phyloP scores from a whole-genome alignment of 768 basidiomycete genomes.

The Multifurca ochricompacta region DNA sequence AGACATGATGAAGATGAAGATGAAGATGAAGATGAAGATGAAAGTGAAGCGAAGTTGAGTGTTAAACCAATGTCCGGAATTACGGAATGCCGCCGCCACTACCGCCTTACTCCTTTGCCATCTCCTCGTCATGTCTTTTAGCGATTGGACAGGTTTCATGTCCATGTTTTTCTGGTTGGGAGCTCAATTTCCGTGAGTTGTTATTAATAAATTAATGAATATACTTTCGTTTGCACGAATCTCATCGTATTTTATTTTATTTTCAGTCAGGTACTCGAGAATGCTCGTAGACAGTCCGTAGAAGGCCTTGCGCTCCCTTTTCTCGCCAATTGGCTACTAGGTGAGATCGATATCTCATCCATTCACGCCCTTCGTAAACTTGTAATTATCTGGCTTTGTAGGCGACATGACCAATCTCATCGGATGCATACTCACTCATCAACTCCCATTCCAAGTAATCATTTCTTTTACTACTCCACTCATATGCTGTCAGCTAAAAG shows the following conservation, averaged over 20 bases:
- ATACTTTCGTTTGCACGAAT: constrained; percentile 1
- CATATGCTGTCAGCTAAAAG: constrained; percentile 14
- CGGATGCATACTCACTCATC: constrained; percentile 85
- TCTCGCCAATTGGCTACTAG: constrained; percentile 86
- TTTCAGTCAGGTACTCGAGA: constrained; percentile 76
- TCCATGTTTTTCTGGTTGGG: constrained; percentile 79
- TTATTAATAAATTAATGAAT: not conserved
- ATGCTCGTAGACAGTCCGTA: constrained; percentile 64
- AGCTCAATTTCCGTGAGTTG: constrained; percentile 80
- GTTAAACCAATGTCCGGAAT: no score
- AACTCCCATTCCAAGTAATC: constrained; percentile 89
- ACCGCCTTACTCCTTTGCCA: constrained; percentile 3
- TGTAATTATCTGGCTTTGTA: constrained; percentile 24
- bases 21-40: not conserved
- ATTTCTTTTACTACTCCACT: constrained; percentile 2
- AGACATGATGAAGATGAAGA: constrained; percentile 1
- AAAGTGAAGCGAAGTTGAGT: no score
- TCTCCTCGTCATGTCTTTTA: constrained; percentile 31
- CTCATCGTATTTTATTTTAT: not conserved
- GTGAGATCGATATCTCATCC: constrained; percentile 34
- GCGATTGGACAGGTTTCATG: constrained; percentile 59
- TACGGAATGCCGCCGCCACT: not conserved
- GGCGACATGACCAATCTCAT: constrained; percentile 92
- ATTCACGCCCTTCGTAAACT: not conserved
- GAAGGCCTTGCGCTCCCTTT: constrained; percentile 92